A percentile compares a stretch with the other conserved stretches of the same genome.
Conservation (phyloP, 176 grass and related monocot genomes). For the Chloris gayana region DNA sequence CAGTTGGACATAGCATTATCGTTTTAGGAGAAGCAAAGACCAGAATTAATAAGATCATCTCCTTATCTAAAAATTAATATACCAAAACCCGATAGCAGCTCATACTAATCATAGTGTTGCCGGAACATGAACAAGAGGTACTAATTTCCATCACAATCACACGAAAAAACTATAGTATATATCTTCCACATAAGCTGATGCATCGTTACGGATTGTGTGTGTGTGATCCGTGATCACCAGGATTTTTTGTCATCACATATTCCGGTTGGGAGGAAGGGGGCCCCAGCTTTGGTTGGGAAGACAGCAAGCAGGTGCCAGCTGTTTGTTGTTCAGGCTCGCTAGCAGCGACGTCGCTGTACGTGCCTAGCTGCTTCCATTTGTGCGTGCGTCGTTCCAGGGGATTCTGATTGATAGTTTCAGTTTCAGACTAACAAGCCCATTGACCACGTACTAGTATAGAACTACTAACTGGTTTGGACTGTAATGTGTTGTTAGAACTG, state of each 20-base stretch:
- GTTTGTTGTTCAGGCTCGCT: slow-evolving; percentile 25
- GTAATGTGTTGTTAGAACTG: not conserved
- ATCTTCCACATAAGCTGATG: not conserved
- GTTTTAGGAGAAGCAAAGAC: too few species aligned
- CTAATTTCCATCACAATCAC: not conserved
- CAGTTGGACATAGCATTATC: too few species aligned
- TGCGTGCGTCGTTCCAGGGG: slow-evolving; percentile 34
- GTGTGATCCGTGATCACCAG: not conserved
- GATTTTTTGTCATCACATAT: slow-evolving; percentile 18
- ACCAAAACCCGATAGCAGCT: not conserved
- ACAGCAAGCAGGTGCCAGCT: slow-evolving; percentile 52
- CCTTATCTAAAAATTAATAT: not conserved
- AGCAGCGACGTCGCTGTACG: slow-evolving; percentile 26
- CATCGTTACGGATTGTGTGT: not conserved
- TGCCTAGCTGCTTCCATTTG: slow-evolving; percentile 39
- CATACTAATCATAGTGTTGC: not conserved
- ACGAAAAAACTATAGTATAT: not conserved
- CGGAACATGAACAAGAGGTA: not conserved
- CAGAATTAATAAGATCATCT: not conserved
- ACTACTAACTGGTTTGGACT: not conserved
- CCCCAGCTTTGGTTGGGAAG: slow-evolving; percentile 26
- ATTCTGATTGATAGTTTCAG: slow-evolving; percentile 22
- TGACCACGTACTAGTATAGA: slow-evolving; percentile 11
- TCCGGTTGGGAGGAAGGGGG: not conserved
- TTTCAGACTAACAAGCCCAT: slow-evolving; percentile 17